Conservation (phyloP, 2,329 filamentous ascomycete genomes). For the Pestalotiopsis sp. region DNA sequence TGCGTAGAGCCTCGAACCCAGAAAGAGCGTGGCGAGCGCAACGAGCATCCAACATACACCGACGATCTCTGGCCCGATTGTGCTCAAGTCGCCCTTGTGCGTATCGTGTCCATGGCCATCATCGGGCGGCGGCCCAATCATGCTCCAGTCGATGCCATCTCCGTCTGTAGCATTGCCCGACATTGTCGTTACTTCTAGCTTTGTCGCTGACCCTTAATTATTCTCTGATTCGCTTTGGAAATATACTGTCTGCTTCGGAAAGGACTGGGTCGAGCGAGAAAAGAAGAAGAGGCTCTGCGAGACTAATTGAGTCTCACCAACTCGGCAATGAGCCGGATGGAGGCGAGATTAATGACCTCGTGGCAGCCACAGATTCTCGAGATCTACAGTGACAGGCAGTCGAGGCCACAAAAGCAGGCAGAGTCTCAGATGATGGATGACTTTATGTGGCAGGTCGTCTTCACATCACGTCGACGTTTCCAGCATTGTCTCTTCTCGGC, state of each 20-base stretch:
- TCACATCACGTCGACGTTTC: not conserved
- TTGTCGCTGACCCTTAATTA: not conserved
- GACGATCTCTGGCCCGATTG: conserved; percentile 6
- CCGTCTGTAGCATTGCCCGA: not conserved
- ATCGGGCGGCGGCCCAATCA: conserved; percentile 5
- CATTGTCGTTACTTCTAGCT: not conserved
- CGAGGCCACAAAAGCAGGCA: not conserved
- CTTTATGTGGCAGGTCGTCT: conserved; percentile 11
- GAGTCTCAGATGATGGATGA: not conserved
- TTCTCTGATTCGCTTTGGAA: not conserved
- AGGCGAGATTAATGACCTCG: conserved; percentile 8
- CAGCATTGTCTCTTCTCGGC: conserved; percentile 3
- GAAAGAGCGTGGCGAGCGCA: conserved; percentile 1
- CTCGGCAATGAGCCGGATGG: conserved; percentile 1
- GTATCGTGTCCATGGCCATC: conserved; percentile 9
- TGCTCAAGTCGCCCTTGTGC: conserved; percentile 7
- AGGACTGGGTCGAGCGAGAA: not conserved
- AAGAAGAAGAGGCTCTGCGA: conserved; percentile 4
- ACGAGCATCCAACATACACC: conserved; percentile 9
- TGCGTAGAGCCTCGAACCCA: conserved; percentile 2
- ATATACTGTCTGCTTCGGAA: not conserved
- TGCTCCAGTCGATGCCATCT: conserved; percentile 3
- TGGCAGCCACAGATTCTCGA: not conserved
- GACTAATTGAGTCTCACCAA: not conserved
- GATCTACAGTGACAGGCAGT: not conserved